A percentile compares a stretch with the other conserved stretches of the same genome.
These are phyloP conservation scores for Sideroxylon spinosum DNA, from an alignment of 179 eudicot genomes.

Conservation along the genomic window DNA sequence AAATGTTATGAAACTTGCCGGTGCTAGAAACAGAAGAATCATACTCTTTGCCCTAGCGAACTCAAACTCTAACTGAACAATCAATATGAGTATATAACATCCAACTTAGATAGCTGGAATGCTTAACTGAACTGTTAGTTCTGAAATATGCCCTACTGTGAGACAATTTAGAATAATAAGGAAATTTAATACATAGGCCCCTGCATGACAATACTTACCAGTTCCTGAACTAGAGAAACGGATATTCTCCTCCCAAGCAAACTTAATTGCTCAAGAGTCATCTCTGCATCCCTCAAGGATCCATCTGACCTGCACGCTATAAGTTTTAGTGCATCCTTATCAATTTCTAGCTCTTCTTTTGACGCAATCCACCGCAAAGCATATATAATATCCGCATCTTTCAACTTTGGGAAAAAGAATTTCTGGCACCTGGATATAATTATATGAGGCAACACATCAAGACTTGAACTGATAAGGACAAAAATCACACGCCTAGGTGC, in stretches of 20 bases:
- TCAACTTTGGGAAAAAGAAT: conserved; percentile 92
- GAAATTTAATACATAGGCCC: neutral
- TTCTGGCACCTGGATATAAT: conserved; percentile 93
- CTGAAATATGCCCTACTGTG: neutral
- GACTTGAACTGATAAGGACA: conserved; percentile 74
- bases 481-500: conserved; percentile 82
- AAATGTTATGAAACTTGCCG: neutral
- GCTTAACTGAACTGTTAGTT: neutral
- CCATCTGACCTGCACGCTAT: conserved; percentile 94
- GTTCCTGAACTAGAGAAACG: conserved; percentile 73
- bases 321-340: conserved; percentile 80
- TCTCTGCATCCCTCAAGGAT: conserved; percentile 92
- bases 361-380: conserved; percentile 78
- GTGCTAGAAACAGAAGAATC: neutral
- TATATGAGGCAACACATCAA: conserved; percentile 81
- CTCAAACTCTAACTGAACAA: neutral
- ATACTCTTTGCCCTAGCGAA: neutral
- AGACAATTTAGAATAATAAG: neutral
- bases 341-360: conserved; percentile 85
- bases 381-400: conserved; percentile 83
- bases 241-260: conserved; percentile 82
- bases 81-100: neutral
- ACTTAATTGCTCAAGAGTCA: conserved; percentile 95
- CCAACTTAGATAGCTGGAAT: conserved; percentile 6
- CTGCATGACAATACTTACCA: conserved; percentile 43